Conservation (phyloP, 2,329 filamentous ascomycete species). For the Colletotrichum godetiae region DNA sequence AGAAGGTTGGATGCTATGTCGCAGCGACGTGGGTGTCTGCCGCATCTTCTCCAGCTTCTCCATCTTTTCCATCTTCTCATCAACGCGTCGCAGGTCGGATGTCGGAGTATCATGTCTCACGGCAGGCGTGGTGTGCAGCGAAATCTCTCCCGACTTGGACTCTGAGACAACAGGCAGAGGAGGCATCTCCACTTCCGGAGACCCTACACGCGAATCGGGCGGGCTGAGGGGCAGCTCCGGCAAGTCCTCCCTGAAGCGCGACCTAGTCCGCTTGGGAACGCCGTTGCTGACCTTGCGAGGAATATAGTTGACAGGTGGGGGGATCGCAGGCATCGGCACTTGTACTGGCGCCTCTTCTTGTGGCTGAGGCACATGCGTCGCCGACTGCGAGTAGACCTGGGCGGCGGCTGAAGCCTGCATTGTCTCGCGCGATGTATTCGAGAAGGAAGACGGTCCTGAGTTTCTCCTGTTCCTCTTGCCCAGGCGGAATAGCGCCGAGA, state of each 20-base stretch:
- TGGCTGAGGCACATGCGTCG: slow-evolving; percentile 45
- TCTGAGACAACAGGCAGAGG: slow-evolving; percentile 49
- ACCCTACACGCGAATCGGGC: slow-evolving; percentile 83
- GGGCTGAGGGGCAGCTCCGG: slow-evolving; percentile 89
- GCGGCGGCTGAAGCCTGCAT: slow-evolving; percentile 62
- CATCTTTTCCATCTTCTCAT: slow-evolving; percentile 44
- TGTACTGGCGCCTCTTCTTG: slow-evolving; percentile 49
- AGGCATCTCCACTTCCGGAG: slow-evolving; percentile 72
- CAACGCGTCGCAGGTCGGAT: slow-evolving; percentile 54
- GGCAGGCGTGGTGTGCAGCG: slow-evolving; percentile 33
- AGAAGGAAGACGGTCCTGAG: slow-evolving; percentile 80
- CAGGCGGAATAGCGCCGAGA: slow-evolving; percentile 82
- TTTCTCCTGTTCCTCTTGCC: slow-evolving; percentile 68
- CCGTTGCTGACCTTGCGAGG: slow-evolving; percentile 52
- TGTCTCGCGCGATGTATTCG: slow-evolving; percentile 90
- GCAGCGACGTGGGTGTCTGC: slow-evolving; percentile 58
- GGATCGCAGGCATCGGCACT: slow-evolving; percentile 51
- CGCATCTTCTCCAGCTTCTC: slow-evolving; percentile 46
- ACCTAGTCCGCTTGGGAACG: slow-evolving; percentile 82
- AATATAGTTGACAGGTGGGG: slow-evolving; percentile 55
- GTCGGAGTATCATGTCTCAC: slow-evolving; percentile 60
- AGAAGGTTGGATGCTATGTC: slow-evolving; percentile 55
- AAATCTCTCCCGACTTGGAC: slow-evolving; percentile 38
- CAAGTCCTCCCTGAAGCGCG: slow-evolving; percentile 91
- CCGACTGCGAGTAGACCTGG: slow-evolving; percentile 42